A percentile compares a stretch with the other conserved stretches of the same genome.
Conservation (phyloP, 208 protist species). For the Spongospora subterranea region DNA sequence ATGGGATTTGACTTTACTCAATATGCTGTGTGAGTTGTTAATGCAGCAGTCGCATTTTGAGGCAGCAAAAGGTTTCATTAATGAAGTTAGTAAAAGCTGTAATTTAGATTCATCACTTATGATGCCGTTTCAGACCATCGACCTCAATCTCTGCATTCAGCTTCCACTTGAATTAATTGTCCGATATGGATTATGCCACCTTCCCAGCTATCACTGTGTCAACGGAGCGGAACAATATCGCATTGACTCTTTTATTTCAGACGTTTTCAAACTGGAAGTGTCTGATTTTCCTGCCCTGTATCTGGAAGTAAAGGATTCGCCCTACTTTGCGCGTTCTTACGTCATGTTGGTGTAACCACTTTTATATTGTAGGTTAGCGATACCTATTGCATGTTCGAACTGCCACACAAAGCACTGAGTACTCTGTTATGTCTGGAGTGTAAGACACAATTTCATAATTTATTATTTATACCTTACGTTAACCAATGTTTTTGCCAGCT, state of each 20-base stretch:
- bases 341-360: too few relatives aligned
- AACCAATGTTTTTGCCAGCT: background rate
- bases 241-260: background rate
- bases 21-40: conserved; percentile 19
- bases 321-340: too few relatives aligned
- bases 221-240: background rate
- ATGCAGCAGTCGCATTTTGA: conserved; percentile 35
- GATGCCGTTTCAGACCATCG: background rate
- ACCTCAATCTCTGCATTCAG: background rate
- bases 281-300: background rate
- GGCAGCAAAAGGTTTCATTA: background rate
- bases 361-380: too few relatives aligned
- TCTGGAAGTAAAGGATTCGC: too few relatives aligned
- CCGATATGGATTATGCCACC: conserved; percentile 10
- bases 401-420: conserved; percentile 14
- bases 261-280: conserved; percentile 33
- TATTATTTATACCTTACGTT: background rate
- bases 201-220: background rate
- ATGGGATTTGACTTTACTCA: conserved; percentile 33
- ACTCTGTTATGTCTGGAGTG: conserved; percentile 18
- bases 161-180: background rate
- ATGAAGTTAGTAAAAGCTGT: background rate
- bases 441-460: background rate
- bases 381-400: background rate
- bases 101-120: background rate